phyloP scores from a whole-genome alignment of 495 filamentous ascomycete species.

The Penicillium daleae region DNA sequence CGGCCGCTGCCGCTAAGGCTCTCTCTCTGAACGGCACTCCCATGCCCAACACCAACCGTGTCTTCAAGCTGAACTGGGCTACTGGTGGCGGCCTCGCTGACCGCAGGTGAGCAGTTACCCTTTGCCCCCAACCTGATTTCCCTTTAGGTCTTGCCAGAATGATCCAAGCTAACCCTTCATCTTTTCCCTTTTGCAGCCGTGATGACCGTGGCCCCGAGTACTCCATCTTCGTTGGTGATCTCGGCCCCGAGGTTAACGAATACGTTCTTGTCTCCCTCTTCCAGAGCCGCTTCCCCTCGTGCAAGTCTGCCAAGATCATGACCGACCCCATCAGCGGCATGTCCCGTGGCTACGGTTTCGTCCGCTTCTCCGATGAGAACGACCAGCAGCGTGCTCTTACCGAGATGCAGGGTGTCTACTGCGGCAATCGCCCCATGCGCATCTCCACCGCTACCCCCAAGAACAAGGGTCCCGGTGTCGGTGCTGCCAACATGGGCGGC shows the following conservation, averaged over 20 bases:
- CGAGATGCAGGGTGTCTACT: slow-evolving; percentile 99
- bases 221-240: slow-evolving; percentile 96
- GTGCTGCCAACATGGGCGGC: slow-evolving; percentile 55
- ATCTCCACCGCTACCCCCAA: slow-evolving; percentile 98
- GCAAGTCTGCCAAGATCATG: slow-evolving; percentile 99
- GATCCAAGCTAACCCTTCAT: background rate
- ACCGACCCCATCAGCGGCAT: slow-evolving; percentile 97
- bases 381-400: slow-evolving; percentile 94
- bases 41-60: slow-evolving; percentile 91
- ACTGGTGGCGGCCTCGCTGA: slow-evolving; percentile 95
- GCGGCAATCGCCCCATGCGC: slow-evolving; percentile 97
- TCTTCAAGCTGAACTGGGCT: slow-evolving; percentile 99
- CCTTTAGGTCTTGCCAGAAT: background rate
- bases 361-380: slow-evolving; percentile 90
- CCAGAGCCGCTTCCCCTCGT: slow-evolving; percentile 91
- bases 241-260: slow-evolving; percentile 98
- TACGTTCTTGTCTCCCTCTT: slow-evolving; percentile 97
- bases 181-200: slow-evolving; percentile 52
- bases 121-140: background rate
- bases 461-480: slow-evolving; percentile 76
- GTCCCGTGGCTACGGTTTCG: slow-evolving; percentile 97
- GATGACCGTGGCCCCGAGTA: slow-evolving; percentile 96
- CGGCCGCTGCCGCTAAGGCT: slow-evolving; percentile 88
- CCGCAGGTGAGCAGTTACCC: slow-evolving; percentile 65
- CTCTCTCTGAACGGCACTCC: slow-evolving; percentile 84